phyloP scores from a whole-genome alignment of 2,329 filamentous ascomycete genomes.

The Alternaria consortialis region DNA sequence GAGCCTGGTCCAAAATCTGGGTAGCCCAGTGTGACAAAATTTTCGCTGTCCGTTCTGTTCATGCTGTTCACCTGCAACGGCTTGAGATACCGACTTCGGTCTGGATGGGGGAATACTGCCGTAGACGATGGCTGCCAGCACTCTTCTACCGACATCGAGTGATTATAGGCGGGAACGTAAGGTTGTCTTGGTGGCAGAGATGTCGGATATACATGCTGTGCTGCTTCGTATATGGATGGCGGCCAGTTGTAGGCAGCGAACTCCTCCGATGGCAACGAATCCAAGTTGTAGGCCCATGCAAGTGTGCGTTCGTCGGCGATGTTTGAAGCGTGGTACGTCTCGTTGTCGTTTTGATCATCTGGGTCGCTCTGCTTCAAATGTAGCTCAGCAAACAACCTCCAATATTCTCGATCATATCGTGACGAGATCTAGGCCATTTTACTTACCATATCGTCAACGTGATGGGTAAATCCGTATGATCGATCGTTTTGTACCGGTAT shows the following conservation, averaged over 20 bases:
- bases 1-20: too few relatives aligned
- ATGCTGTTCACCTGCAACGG: background rate
- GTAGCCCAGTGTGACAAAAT: background rate
- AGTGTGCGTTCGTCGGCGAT: background rate
- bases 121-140: background rate
- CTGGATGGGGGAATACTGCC: too few relatives aligned
- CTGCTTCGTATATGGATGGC: background rate
- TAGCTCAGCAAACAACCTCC: background rate
- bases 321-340: background rate
- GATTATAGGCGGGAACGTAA: background rate
- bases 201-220: background rate
- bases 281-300: background rate
- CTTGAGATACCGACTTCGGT: background rate
- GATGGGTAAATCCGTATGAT: background rate
- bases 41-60: background rate
- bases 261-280: background rate
- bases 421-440: too few relatives aligned
- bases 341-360: background rate
- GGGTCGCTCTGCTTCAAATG: background rate
- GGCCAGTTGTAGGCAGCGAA: background rate
- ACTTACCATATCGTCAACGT: background rate
- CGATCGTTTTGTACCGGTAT: background rate
- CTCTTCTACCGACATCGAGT: background rate
- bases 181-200: background rate
- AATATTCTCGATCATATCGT: background rate